Percentiles rank a stretch among this genome's conserved stretches.
Conservation (phyloP, 768 basidiomycete species). For the Macrolepiota albuminosa region DNA sequence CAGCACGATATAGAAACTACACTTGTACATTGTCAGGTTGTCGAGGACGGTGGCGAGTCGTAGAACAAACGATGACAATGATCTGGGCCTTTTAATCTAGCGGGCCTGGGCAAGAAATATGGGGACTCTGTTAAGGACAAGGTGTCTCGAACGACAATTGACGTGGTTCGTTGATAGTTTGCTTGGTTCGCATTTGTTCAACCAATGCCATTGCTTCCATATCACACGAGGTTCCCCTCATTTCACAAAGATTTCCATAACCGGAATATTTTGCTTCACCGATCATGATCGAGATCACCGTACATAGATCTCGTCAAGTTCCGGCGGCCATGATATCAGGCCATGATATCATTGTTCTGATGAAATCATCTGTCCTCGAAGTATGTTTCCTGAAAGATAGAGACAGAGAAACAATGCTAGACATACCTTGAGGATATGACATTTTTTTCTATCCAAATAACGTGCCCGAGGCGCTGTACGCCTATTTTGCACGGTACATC, state of each 20-base stretch:
- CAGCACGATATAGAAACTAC: background rate
- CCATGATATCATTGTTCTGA: conserved; percentile 3
- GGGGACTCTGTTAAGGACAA: background rate
- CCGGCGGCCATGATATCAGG: conserved; percentile 1
- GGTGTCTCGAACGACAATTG: background rate
- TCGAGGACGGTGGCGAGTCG: background rate
- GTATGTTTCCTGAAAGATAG: background rate
- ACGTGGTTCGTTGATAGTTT: background rate
- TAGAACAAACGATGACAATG: background rate
- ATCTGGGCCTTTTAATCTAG: background rate
- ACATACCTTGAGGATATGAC: conserved; percentile 13
- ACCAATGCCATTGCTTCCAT: background rate
- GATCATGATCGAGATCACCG: conserved; percentile 16
- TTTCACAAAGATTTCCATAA: background rate
- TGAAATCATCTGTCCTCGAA: conserved; percentile 9
- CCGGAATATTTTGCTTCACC: background rate
- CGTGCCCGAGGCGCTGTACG: too few relatives aligned
- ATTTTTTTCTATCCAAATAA: background rate
- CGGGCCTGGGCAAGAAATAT: background rate
- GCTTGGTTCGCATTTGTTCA: background rate
- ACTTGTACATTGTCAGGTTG: background rate
- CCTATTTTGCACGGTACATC: too few relatives aligned
- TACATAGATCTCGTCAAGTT: conserved; percentile 11
- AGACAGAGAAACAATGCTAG: background rate
- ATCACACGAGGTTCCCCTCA: background rate